Conservation (phyloP, 768 basidiomycete species). For the Kwoniella pini region DNA sequence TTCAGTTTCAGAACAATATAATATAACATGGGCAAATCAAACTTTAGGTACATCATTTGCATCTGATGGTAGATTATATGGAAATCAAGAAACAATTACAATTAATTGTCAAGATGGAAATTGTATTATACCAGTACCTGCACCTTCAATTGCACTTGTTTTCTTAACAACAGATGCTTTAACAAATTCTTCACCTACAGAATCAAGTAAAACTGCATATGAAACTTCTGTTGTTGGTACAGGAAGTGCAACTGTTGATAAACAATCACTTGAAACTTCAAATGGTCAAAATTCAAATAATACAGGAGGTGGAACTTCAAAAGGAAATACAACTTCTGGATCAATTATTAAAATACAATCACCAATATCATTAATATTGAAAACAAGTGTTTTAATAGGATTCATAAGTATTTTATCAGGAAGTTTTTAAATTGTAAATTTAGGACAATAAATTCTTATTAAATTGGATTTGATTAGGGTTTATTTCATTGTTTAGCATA, state of each 20-base stretch:
- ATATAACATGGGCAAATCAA: conserved; percentile 78
- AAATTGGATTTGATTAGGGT: too few species aligned
- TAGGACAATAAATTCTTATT: too few species aligned
- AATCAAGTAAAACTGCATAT: conserved; percentile 59
- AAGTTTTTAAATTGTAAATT: too few species aligned
- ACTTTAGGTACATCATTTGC: conserved; percentile 61
- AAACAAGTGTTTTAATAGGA: too few species aligned
- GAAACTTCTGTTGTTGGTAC: conserved; percentile 60
- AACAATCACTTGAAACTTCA: conserved; percentile 63
- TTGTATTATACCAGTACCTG: conserved; percentile 66
- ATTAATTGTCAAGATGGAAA: conserved; percentile 63
- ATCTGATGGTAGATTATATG: conserved; percentile 69
- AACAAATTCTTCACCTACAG: conserved; percentile 31
- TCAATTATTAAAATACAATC: neutral
- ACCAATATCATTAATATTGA: too few species aligned
- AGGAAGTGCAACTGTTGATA: conserved; percentile 64
- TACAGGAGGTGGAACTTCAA: conserved; percentile 10
- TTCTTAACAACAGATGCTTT: conserved; percentile 62
- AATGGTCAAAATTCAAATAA: conserved; percentile 60
- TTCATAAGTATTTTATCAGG: too few species aligned
- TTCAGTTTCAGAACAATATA: conserved; percentile 64
- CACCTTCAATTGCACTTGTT: conserved; percentile 74
- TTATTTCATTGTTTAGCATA: neutral
- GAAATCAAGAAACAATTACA: conserved; percentile 62
- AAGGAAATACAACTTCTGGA: neutral